Evolutionary conservation across 345 rosid species (phyloP).

Genomic region (Anastatica hierochuntica): DNA sequence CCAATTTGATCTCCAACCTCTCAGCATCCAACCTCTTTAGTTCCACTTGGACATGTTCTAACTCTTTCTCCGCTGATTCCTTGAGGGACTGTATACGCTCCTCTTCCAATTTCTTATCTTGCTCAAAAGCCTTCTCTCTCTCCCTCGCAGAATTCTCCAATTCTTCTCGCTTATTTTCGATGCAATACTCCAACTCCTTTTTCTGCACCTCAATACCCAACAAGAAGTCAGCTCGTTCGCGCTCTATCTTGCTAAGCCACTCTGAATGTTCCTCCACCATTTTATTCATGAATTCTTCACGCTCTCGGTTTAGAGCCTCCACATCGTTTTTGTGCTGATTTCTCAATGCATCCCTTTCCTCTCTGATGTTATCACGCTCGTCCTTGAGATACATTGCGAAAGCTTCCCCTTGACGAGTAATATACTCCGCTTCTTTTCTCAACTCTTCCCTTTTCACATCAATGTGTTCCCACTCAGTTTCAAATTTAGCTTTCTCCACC

Average conservation of each 20-base stretch:
- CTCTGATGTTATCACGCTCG: constrained; percentile 61
- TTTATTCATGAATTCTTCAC: constrained; percentile 78
- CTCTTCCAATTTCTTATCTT: constrained; percentile 63
- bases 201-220: constrained; percentile 77
- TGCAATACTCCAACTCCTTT: constrained; percentile 66
- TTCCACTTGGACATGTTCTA: constrained; percentile 58
- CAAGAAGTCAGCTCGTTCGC: constrained; percentile 71
- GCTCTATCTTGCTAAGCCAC: constrained; percentile 74
- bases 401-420: constrained; percentile 54
- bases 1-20: constrained; percentile 64
- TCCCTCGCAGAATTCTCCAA: constrained; percentile 60
- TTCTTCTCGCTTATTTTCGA: constrained; percentile 72
- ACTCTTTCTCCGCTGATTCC: constrained; percentile 59
- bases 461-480: constrained; percentile 88
- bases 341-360: constrained; percentile 61
- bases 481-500: constrained; percentile 73
- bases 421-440: constrained; percentile 41
- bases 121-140: constrained; percentile 69
- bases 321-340: constrained; percentile 51
- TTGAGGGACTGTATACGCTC: constrained; percentile 47
- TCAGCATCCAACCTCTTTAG: constrained; percentile 72
- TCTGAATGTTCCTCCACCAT: constrained; percentile 73
- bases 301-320: constrained; percentile 58
- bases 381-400: constrained; percentile 63
- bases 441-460: constrained; percentile 87